phyloP scores from a whole-genome alignment of 78 protist genomes.

The slime mould (Dictyostelium discoideum) region DNA sequence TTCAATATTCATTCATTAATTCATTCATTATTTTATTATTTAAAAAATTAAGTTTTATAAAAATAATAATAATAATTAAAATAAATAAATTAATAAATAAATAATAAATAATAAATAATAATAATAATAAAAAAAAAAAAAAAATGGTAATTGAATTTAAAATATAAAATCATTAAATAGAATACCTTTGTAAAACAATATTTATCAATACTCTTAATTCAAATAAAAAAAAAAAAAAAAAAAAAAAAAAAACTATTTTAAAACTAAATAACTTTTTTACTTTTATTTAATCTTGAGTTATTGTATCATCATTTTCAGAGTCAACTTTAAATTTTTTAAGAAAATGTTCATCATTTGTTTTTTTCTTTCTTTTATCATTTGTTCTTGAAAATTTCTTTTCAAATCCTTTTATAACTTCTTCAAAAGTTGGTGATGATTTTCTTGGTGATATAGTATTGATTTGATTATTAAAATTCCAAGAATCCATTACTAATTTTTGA shows the following conservation, averaged over 20 bases:
- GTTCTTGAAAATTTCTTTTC: constrained; percentile 24
- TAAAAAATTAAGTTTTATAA: neutral
- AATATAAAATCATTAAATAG: too few relatives aligned
- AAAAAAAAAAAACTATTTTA: neutral
- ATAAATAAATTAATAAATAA: neutral
- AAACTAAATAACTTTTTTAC: neutral
- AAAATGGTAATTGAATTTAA: too few relatives aligned
- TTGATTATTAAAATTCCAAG: neutral
- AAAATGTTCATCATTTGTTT: neutral
- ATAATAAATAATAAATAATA: neutral
- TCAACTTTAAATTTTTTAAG: neutral
- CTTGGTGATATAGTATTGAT: neutral
- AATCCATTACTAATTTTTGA: neutral
- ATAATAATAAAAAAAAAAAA: too few relatives aligned
- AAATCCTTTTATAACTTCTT: neutral
- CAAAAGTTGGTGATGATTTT: constrained; percentile 10
- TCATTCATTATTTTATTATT: too few relatives aligned
- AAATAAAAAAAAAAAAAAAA: neutral
- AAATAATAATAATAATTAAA: neutral
- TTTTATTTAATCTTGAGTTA: neutral
- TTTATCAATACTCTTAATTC: too few relatives aligned
- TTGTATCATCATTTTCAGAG: neutral
- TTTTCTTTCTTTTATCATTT: constrained; percentile 15
- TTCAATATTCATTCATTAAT: neutral
- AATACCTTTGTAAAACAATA: too few relatives aligned